Evolutionary conservation across 2,329 filamentous ascomycete genomes (phyloP).

Genomic region (Basipetospora chlamydospora): DNA sequence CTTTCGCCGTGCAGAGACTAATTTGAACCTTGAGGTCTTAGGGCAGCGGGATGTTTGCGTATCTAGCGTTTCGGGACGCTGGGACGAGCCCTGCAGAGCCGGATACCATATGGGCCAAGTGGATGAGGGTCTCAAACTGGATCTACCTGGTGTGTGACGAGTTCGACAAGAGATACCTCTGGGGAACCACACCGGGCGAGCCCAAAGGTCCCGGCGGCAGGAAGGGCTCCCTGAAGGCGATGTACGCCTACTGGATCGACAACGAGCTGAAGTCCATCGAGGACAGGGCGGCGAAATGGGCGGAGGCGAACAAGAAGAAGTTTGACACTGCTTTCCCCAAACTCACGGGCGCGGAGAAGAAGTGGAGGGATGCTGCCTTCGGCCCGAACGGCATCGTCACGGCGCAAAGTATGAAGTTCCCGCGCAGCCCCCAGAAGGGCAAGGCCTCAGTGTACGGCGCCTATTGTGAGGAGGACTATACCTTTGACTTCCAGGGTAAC

Average conservation of each 20-base stretch:
- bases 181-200: not conserved
- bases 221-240: not conserved
- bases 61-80: not conserved
- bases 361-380: not conserved
- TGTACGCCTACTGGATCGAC: constrained; percentile 3
- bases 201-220: not conserved
- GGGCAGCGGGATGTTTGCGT: not conserved
- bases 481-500: no score
- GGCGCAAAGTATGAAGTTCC: not conserved
- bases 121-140: constrained; percentile 7
- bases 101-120: constrained; percentile 7
- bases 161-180: constrained; percentile 4
- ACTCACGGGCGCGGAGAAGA: not conserved
- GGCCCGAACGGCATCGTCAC: not conserved
- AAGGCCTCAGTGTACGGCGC: not conserved
- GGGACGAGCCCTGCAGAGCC: not conserved
- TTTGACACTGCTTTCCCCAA: not conserved
- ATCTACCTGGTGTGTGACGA: constrained; percentile 3
- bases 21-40: not conserved
- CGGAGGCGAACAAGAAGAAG: not conserved
- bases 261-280: not conserved
- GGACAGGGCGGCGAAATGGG: not conserved
- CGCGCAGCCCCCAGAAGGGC: not conserved
- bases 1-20: not conserved
- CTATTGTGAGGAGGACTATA: not conserved